Evolutionary conservation across 345 rosid species (phyloP), one percentile per base, ranked within the genome.

Genomic region (Euclidium syriacum): DNA sequence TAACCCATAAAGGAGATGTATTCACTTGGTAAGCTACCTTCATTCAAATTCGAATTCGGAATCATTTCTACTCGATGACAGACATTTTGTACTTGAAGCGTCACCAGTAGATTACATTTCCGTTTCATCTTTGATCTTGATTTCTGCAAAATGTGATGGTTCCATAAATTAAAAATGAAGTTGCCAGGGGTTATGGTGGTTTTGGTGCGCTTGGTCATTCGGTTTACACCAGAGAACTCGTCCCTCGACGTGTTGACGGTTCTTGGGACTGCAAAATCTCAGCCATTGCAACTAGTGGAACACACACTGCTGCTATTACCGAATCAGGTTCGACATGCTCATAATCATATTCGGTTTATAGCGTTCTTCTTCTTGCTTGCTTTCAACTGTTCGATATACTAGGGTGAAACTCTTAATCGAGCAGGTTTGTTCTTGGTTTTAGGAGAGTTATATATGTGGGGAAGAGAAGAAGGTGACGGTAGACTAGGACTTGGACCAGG

Each of bases 381-480:
- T 22, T 48, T 49, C 11, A 62, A 10, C 14, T 39, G 23, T 52
- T 64, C 29, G 29, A 38, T 26, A 18, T 36, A 16, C 7, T 50
- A 18, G 50, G 26, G 38, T 41, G 6, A 23, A 15, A 6, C 4
- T 30, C 20, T 10, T 29, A 24, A 36, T 26, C 10, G 51, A 47
- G 43, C 1, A 36, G 50, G 39, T 0, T 27, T 23, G 57, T 65
- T 35, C 18, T 33, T 70, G 58, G 34, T 58, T 66, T 40, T 58
- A 87, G 97, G 97, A 10, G 96, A 87, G 52, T 55, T 92, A 35
- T 89, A 79, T 69, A 92, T 84, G 57, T 87, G 96, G 97, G 97
- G 95, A 65, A 78, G 96, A 74, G 97, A 92, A 46, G 96, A 92
- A 78, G 99, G 95, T 23, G 99, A 90, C 35, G 97, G 99, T 19